Evolutionary conservation across 768 basidiomycete genomes (phyloP).

Genomic region (Hygrocybe punicea): DNA sequence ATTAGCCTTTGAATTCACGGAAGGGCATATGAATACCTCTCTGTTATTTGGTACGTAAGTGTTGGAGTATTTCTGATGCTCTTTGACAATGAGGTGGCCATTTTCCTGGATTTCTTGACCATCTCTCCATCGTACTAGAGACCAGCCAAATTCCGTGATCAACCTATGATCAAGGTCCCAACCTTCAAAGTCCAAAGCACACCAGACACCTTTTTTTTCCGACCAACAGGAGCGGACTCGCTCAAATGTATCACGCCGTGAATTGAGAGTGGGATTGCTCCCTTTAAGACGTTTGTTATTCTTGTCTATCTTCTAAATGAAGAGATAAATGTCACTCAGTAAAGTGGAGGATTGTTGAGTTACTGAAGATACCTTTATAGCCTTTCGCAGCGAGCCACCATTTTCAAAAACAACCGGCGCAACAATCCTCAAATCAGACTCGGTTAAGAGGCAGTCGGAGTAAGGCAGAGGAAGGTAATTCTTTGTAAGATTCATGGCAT

Average conservation of each 20-base stretch:
- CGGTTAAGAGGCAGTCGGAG: conserved; percentile 69
- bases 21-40: neutral
- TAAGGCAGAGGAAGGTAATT: conserved; percentile 68
- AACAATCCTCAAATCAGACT: conserved; percentile 53
- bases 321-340: neutral
- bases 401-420: conserved; percentile 56
- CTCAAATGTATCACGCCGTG: conserved; percentile 65
- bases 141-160: conserved; percentile 84
- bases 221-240: conserved; percentile 61
- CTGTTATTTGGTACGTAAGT: conserved; percentile 58
- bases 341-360: neutral
- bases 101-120: conserved; percentile 46
- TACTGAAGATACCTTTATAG: conserved; percentile 51
- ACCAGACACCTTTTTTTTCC: conserved; percentile 66
- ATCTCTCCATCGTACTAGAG: conserved; percentile 53
- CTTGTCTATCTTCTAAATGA: conserved; percentile 64
- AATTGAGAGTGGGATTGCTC: conserved; percentile 49
- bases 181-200: conserved; percentile 76
- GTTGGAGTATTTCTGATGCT: conserved; percentile 57
- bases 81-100: conserved; percentile 64
- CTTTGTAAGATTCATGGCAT: conserved; percentile 66
- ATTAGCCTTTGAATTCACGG: neutral
- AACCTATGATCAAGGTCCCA: conserved; percentile 75
- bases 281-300: conserved; percentile 76
- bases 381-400: conserved; percentile 51